phyloP scores from a whole-genome alignment of 768 basidiomycete genomes.

The Serpula lacrymans region DNA sequence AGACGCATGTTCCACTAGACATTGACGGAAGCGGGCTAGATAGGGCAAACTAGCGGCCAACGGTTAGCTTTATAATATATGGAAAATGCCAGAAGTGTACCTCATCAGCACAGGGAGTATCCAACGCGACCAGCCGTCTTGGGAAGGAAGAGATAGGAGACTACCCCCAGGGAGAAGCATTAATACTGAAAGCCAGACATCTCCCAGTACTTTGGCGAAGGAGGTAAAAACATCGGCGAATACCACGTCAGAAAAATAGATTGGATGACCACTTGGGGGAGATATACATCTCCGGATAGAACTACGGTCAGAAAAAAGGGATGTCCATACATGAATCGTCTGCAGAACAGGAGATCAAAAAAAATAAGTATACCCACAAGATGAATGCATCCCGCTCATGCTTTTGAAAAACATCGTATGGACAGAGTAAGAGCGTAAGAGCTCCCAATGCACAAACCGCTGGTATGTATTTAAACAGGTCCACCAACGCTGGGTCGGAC shows the following conservation, averaged over 20 bases:
- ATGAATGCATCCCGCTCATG: conserved; percentile 75
- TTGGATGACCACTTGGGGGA: conserved; percentile 53
- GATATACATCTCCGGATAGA: conserved; percentile 72
- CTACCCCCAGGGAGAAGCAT: conserved; percentile 88
- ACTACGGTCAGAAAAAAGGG: conserved; percentile 41
- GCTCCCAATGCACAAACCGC: conserved; percentile 60
- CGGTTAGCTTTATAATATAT: conserved; percentile 5
- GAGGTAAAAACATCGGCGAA: conserved; percentile 96
- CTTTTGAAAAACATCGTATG: conserved; percentile 64
- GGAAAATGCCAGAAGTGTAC: conserved; percentile 37
- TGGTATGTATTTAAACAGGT: conserved; percentile 75
- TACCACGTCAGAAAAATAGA: conserved; percentile 89
- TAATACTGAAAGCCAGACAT: conserved; percentile 83
- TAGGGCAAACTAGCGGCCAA: conserved; percentile 70
- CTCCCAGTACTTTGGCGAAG: conserved; percentile 94
- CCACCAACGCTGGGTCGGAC: conserved; percentile 58
- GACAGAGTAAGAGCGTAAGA: conserved; percentile 57
- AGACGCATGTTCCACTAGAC: conserved; percentile 75
- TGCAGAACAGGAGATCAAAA: conserved; percentile 5
- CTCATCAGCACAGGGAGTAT: conserved; percentile 84
- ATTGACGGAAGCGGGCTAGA: conserved; percentile 90
- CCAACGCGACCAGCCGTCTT: conserved; percentile 67
- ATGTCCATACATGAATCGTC: too few species aligned
- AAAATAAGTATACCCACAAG: conserved; percentile 50
- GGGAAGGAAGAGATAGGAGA: conserved; percentile 58